Evolutionary conservation across 2,329 filamentous ascomycete species (phyloP).

Genomic region (Penicillium oxalicum): DNA sequence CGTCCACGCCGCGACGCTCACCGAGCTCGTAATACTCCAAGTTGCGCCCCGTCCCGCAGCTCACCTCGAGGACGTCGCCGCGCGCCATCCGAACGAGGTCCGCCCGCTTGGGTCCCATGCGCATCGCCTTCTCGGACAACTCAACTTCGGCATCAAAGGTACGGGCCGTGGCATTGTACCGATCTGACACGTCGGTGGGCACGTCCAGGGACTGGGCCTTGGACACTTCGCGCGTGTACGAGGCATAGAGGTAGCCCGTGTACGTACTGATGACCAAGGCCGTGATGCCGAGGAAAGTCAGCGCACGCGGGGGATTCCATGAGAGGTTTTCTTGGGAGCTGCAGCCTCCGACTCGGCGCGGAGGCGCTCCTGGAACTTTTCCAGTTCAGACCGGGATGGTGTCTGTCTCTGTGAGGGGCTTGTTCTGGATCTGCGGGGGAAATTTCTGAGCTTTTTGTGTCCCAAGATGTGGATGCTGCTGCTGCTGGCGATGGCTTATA

Average conservation of each 20-base stretch:
- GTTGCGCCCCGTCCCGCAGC: constrained; percentile 47
- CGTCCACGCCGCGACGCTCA: constrained; percentile 27
- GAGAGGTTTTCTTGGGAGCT: constrained; percentile 1
- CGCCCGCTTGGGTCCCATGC: constrained; percentile 37
- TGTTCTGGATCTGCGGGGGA: constrained; percentile 7
- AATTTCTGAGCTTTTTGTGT: neutral
- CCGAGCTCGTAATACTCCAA: constrained; percentile 42
- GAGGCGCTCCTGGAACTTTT: constrained; percentile 17
- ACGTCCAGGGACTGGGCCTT: constrained; percentile 28
- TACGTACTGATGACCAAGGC: constrained; percentile 40
- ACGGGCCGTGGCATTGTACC: constrained; percentile 41
- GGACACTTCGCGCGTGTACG: constrained; percentile 35
- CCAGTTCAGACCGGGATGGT: constrained; percentile 19
- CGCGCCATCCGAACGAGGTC: constrained; percentile 38
- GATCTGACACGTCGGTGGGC: constrained; percentile 41
- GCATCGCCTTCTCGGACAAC: constrained; percentile 39
- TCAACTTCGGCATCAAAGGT: constrained; percentile 44
- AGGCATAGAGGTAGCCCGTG: constrained; percentile 39
- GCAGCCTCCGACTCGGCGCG: constrained; percentile 1
- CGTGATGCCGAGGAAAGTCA: constrained; percentile 36
- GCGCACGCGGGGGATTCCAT: constrained; percentile 24
- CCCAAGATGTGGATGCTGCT: neutral
- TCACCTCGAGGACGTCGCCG: constrained; percentile 46
- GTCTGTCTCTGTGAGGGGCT: constrained; percentile 17
- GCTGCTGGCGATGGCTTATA: neutral